phyloP scores from a whole-genome alignment of 2,329 filamentous ascomycete species.

The Trichophyton mentagrophytes region DNA sequence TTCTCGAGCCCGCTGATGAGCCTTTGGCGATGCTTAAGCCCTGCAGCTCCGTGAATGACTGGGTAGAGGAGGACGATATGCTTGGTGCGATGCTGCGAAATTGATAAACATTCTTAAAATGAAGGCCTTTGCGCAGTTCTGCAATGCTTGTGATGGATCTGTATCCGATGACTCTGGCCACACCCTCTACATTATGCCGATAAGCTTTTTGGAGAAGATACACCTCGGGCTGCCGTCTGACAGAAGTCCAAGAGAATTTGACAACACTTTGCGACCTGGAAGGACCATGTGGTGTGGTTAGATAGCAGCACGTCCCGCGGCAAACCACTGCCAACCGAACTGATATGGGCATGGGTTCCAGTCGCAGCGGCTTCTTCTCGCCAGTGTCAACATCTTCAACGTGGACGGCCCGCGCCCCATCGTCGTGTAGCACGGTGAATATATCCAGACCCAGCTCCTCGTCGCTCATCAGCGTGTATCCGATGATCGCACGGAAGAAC shows the following conservation, averaged over 20 bases:
- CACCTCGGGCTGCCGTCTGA: slow-evolving; percentile 18
- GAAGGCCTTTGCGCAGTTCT: slow-evolving; percentile 17
- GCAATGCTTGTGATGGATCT: slow-evolving; percentile 19
- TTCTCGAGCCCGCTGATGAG: background rate
- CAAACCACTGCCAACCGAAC: slow-evolving; percentile 14
- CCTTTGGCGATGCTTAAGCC: background rate
- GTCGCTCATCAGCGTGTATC: slow-evolving; percentile 22
- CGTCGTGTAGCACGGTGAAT: slow-evolving; percentile 15
- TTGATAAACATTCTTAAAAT: slow-evolving; percentile 15
- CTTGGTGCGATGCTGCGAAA: slow-evolving; percentile 9
- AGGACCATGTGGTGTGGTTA: slow-evolving; percentile 7
- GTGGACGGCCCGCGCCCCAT: background rate
- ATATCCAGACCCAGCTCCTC: slow-evolving; percentile 23
- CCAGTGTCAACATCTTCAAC: background rate
- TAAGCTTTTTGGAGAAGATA: slow-evolving; percentile 17
- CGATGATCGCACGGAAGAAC: slow-evolving; percentile 19
- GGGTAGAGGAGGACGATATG: slow-evolving; percentile 1
- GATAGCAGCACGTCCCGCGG: slow-evolving; percentile 18
- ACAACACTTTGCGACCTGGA: slow-evolving; percentile 15
- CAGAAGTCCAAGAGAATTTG: slow-evolving; percentile 23
- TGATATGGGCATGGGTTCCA: slow-evolving; percentile 2
- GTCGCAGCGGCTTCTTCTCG: background rate
- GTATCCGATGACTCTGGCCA: slow-evolving; percentile 19
- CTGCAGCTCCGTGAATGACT: background rate
- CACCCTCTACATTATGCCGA: slow-evolving; percentile 18